Conservation (phyloP, 371 early-diverging fungal species). For the Smittium mucronatum region DNA sequence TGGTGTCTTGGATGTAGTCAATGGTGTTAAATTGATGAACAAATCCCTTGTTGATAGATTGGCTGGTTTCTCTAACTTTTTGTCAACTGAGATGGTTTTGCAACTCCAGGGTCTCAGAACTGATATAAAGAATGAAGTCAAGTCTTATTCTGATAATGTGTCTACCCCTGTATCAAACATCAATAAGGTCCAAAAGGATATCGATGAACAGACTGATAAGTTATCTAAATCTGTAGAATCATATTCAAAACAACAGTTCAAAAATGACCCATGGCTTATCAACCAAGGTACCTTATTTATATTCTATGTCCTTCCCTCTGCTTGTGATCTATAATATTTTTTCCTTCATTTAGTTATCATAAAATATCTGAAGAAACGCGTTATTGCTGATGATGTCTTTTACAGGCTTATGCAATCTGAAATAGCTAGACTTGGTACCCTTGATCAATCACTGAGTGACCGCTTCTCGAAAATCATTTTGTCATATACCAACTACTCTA, state of each 20-base stretch:
- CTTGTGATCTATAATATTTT: no score
- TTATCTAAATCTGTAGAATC: constrained; percentile 3
- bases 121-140: constrained; percentile 7
- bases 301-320: not conserved
- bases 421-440: not conserved
- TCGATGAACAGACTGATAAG: not conserved
- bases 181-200: constrained; percentile 8
- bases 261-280: not conserved
- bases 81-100: not conserved
- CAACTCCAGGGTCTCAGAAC: not conserved
- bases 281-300: not conserved
- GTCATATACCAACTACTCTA: not conserved
- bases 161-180: not conserved
- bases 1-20: constrained; percentile 7
- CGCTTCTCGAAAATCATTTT: constrained; percentile 1
- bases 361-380: not conserved
- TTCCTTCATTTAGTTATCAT: not conserved
- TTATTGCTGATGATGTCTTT: constrained; percentile 2
- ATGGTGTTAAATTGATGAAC: not conserved
- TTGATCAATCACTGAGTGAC: not conserved
- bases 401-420: not conserved
- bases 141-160: constrained; percentile 1
- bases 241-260: not conserved
- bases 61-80: not conserved
- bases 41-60: no score